Evolutionary conservation across 2,329 filamentous ascomycete genomes (phyloP).

Genomic region (Rhynchosporium agropyri): DNA sequence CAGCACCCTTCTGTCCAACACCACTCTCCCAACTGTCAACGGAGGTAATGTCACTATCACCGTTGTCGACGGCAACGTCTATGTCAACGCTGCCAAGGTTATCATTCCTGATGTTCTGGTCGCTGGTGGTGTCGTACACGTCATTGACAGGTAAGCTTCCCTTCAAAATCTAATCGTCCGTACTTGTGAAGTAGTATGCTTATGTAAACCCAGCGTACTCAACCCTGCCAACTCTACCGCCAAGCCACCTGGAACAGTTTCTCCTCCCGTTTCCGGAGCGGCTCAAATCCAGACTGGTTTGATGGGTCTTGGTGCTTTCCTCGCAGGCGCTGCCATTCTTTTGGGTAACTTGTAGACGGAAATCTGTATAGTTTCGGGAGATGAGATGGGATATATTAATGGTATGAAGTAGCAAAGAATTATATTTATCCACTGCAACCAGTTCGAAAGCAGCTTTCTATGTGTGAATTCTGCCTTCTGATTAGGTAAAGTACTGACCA

Average conservation of each 20-base stretch:
- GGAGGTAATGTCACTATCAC: conserved; percentile 39
- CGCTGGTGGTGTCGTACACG: conserved; percentile 43
- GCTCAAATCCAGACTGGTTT: conserved; percentile 43
- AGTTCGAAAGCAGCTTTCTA: too few species aligned
- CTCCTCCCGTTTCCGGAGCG: conserved; percentile 47
- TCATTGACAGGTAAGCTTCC: conserved; percentile 49
- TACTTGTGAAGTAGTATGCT: not conserved
- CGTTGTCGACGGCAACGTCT: conserved; percentile 43
- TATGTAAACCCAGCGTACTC: conserved; percentile 49
- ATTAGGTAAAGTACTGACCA: too few species aligned
- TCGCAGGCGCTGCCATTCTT: conserved; percentile 46
- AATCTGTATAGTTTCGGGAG: not conserved
- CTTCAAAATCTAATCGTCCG: not conserved
- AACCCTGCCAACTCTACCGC: conserved; percentile 54
- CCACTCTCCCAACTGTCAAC: conserved; percentile 36
- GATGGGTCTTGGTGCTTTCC: conserved; percentile 50
- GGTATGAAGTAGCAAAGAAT: not conserved
- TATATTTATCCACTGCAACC: too few species aligned
- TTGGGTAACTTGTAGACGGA: conserved; percentile 9
- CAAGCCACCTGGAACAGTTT: conserved; percentile 43
- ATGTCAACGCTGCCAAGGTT: conserved; percentile 45
- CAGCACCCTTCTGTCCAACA: conserved; percentile 37
- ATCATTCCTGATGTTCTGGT: conserved; percentile 43
- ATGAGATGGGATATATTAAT: conserved; percentile 3
- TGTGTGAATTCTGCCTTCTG: too few species aligned